A percentile compares a stretch with the other conserved stretches of the same genome.
Evolutionary conservation across 352 stramenopile species (phyloP).

Genomic region (Globisporangium viniferum): DNA sequence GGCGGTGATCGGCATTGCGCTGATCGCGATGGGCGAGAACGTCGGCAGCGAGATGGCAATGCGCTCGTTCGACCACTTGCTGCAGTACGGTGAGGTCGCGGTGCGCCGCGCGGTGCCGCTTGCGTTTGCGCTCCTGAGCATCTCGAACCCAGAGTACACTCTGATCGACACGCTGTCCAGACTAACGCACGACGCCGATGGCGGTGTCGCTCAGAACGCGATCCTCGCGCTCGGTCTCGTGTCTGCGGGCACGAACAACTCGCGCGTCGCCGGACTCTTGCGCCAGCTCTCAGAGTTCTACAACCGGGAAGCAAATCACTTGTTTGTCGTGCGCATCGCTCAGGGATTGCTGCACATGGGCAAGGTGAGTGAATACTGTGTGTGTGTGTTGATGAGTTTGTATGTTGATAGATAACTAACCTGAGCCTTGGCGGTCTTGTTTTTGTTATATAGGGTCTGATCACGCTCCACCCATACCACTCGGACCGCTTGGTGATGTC

Average conservation of each 20-base stretch:
- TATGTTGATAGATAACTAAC: not conserved
- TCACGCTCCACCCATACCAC: conserved; percentile 98
- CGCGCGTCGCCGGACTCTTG: conserved; percentile 96
- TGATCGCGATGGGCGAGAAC: conserved; percentile 98
- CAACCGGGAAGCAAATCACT: conserved; percentile 94
- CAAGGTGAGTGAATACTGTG: conserved; percentile 65
- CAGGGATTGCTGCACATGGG: conserved; percentile 99
- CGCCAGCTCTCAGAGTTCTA: conserved; percentile 98
- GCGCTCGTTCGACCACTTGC: conserved; percentile 98
- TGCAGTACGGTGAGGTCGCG: conserved; percentile 98
- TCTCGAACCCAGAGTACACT: conserved; percentile 98
- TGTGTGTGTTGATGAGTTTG: not conserved
- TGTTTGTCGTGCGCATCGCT: conserved; percentile 98
- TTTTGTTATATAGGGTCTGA: conserved; percentile 71
- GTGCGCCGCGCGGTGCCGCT: conserved; percentile 97
- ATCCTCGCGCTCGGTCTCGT: conserved; percentile 97
- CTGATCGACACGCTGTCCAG: conserved; percentile 96
- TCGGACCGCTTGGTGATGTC: conserved; percentile 93
- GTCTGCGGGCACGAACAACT: conserved; percentile 99
- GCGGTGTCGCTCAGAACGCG: conserved; percentile 95
- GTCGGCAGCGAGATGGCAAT: conserved; percentile 98
- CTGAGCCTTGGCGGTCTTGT: not conserved
- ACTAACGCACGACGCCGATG: conserved; percentile 97
- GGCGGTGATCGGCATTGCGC: conserved; percentile 96
- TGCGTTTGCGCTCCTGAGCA: conserved; percentile 94